These are phyloP conservation scores for Elaeagnus macrophylla DNA, from an alignment of 306 rosid genomes.

Conservation along the genomic window DNA sequence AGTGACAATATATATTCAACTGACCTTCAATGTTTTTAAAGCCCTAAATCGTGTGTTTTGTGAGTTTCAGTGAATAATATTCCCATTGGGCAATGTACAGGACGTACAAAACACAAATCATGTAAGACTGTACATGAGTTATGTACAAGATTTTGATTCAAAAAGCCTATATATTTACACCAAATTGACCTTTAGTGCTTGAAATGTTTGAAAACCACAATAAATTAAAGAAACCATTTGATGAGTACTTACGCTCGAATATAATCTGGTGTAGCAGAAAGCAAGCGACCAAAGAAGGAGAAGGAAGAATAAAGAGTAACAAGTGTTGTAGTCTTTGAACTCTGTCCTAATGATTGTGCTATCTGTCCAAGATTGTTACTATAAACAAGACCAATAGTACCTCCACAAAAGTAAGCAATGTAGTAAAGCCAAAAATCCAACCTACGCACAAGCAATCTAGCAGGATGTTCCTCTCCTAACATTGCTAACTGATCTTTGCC, in stretches of 20 bases:
- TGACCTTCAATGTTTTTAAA: too few species aligned
- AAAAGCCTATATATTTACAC: too few species aligned
- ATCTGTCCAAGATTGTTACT: constrained; percentile 96
- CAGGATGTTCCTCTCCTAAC: constrained; percentile 82
- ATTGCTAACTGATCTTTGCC: constrained; percentile 50
- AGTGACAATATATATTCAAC: too few species aligned
- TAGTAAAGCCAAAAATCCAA: constrained; percentile 88
- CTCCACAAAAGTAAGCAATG: constrained; percentile 80
- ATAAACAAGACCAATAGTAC: constrained; percentile 90
- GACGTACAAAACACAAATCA: too few species aligned
- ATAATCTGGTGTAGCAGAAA: constrained; percentile 87
- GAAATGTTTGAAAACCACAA: not conserved
- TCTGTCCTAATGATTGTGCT: constrained; percentile 67
- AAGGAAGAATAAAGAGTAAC: constrained; percentile 78
- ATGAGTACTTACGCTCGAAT: constrained; percentile 50
- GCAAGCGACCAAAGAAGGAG: constrained; percentile 95
- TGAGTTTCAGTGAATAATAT: too few species aligned
- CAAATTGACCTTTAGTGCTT: too few species aligned
- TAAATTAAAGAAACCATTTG: not conserved
- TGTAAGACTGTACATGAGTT: too few species aligned
- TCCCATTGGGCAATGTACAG: too few species aligned
- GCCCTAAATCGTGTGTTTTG: too few species aligned
- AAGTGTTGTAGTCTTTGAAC: constrained; percentile 45
- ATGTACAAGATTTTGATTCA: too few species aligned
- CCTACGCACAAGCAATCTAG: constrained; percentile 39